These are phyloP conservation scores for Eragrostis nindensis DNA, from an alignment of 176 grass and related monocot genomes.

Conservation along the genomic window DNA sequence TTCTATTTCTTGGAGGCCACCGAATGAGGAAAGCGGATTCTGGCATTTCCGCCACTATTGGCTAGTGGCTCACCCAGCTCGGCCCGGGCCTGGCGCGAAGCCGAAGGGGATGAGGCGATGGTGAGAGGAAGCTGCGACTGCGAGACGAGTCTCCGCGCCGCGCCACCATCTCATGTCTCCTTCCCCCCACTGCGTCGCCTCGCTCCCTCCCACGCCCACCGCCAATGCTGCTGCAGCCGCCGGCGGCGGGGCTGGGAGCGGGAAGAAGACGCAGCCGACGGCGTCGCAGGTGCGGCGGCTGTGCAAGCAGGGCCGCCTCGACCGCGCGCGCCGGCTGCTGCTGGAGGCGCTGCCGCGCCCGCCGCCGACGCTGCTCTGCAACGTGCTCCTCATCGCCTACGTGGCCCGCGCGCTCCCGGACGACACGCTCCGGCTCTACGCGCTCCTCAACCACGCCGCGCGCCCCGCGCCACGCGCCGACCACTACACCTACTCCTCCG, in stretches of 20 bases:
- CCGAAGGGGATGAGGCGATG: slow-evolving; percentile 50
- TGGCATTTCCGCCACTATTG: not conserved
- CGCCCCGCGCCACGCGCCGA: slow-evolving; percentile 51
- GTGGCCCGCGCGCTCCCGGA: slow-evolving; percentile 68
- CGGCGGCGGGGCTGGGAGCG: not conserved
- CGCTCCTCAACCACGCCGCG: slow-evolving; percentile 66
- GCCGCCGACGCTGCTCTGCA: slow-evolving; percentile 67
- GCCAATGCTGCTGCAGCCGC: not conserved
- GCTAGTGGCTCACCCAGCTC: slow-evolving; percentile 3
- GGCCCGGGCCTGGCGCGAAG: slow-evolving; percentile 19
- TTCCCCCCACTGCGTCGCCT: slow-evolving; percentile 37
- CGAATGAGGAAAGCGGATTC: not conserved
- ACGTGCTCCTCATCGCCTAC: slow-evolving; percentile 85
- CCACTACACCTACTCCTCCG: slow-evolving; percentile 92
- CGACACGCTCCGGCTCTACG: slow-evolving; percentile 77
- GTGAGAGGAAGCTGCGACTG: slow-evolving; percentile 48
- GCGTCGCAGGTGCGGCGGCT: slow-evolving; percentile 64
- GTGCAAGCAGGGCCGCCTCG: slow-evolving; percentile 79
- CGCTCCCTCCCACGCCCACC: not conserved
- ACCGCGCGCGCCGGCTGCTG: slow-evolving; percentile 65
- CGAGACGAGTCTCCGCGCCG: not conserved
- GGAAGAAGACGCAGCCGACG: slow-evolving; percentile 26
- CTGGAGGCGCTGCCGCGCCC: slow-evolving; percentile 65
- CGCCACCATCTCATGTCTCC: slow-evolving; percentile 42
- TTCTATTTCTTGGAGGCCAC: no score